Percentiles rank a stretch among this genome's conserved stretches.
Conservation (phyloP, 768 basidiomycete species). For the Neoboletus subvelutipes region DNA sequence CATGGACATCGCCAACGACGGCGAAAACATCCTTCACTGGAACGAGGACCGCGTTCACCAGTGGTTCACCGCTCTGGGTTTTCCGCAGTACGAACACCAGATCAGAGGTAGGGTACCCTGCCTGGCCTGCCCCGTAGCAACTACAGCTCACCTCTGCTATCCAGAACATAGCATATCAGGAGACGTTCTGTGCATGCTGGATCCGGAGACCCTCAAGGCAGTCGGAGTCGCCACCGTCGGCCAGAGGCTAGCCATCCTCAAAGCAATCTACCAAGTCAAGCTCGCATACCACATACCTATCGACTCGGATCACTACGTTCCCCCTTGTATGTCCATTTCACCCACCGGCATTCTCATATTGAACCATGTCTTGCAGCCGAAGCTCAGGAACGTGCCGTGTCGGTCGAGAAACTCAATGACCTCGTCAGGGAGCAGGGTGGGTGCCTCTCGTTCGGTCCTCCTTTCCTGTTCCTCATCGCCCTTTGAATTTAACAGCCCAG, state of each 20-base stretch:
- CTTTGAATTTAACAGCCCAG: slow-evolving; percentile 49
- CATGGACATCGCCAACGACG: slow-evolving; percentile 31
- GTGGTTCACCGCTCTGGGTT: slow-evolving; percentile 78
- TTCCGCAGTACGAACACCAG: slow-evolving; percentile 80
- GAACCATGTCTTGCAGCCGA: slow-evolving; percentile 44
- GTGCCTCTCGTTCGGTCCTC: slow-evolving; percentile 11
- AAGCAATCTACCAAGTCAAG: slow-evolving; percentile 89
- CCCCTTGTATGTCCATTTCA: slow-evolving; percentile 65
- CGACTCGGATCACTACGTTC: slow-evolving; percentile 82
- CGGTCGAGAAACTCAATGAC: slow-evolving; percentile 64
- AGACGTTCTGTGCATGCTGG: slow-evolving; percentile 81
- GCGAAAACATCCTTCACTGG: slow-evolving; percentile 56
- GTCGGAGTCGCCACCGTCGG: slow-evolving; percentile 90
- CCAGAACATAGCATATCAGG: slow-evolving; percentile 91
- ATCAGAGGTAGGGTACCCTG: slow-evolving; percentile 74
- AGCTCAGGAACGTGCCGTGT: slow-evolving; percentile 52
- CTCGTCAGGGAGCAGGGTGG: slow-evolving; percentile 76
- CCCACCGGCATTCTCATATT: neutral
- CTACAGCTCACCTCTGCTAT: slow-evolving; percentile 5
- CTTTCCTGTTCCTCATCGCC: neutral
- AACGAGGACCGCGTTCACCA: slow-evolving; percentile 73
- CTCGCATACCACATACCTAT: slow-evolving; percentile 78
- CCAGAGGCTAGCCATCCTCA: slow-evolving; percentile 88
- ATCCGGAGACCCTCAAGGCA: slow-evolving; percentile 81
- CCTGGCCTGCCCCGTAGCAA: neutral